phyloP scores from a whole-genome alignment of 164 flowering plant species.

The Pachysandra terminalis region DNA sequence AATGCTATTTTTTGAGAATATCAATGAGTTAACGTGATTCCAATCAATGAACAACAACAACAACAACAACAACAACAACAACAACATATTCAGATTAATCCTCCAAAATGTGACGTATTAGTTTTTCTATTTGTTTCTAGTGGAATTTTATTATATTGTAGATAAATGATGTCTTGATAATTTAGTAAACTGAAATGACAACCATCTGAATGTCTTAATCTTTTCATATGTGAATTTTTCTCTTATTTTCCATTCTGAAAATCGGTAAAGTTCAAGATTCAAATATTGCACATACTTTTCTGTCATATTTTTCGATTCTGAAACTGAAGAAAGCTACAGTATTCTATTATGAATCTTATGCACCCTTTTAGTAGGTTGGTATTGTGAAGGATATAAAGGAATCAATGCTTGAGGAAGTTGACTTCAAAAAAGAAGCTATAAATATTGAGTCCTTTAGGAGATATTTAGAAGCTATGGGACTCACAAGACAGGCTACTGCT shows the following conservation, averaged over 20 bases:
- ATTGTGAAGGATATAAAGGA: constrained; percentile 84
- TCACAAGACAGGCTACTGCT: constrained; percentile 85
- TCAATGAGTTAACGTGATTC: not conserved
- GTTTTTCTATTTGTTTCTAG: no score
- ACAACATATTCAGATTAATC: no score
- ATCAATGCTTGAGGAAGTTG: constrained; percentile 98
- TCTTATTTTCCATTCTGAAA: no score
- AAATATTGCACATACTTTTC: not conserved
- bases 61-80: no score
- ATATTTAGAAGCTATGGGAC: constrained; percentile 84
- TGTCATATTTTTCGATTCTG: not conserved
- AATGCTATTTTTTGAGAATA: not conserved
- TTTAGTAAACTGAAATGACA: no score
- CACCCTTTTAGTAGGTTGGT: constrained; percentile 56
- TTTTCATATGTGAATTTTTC: no score
- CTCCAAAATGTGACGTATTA: no score
- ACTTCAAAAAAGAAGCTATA: constrained; percentile 84
- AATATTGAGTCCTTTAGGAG: constrained; percentile 79
- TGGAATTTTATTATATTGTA: no score
- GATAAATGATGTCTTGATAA: no score
- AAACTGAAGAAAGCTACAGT: not conserved
- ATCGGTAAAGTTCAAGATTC: no score
- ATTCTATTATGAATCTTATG: constrained; percentile 11
- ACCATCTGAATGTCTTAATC: no score
- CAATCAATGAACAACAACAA: not conserved